These are phyloP conservation scores for Aspergillus mulundensis DNA, from an alignment of 495 filamentous ascomycete genomes.

Conservation along the genomic window DNA sequence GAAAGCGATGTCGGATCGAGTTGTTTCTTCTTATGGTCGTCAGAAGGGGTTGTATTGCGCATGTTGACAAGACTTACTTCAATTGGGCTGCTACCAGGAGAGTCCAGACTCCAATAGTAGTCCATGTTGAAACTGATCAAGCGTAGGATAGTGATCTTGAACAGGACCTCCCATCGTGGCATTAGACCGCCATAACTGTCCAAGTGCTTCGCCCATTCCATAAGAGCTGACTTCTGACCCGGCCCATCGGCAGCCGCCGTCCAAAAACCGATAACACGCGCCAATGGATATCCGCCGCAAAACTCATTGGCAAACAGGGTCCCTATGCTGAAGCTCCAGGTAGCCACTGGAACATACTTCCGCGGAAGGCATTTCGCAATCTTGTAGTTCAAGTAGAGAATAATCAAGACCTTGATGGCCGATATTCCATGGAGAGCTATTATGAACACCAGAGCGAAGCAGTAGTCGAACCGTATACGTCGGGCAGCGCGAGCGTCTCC, in stretches of 20 bases:
- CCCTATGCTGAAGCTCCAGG: slow-evolving; percentile 90
- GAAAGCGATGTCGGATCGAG: slow-evolving; percentile 80
- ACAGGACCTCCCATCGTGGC: slow-evolving; percentile 87
- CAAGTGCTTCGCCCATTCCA: slow-evolving; percentile 60
- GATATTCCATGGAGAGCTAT: slow-evolving; percentile 80
- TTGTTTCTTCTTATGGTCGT: slow-evolving; percentile 93
- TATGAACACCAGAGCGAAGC: slow-evolving; percentile 77
- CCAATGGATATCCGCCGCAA: slow-evolving; percentile 68
- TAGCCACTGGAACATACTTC: slow-evolving; percentile 64
- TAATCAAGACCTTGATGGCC: slow-evolving; percentile 71
- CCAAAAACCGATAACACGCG: slow-evolving; percentile 54
- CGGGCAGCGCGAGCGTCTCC: slow-evolving; percentile 68
- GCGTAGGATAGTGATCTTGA: slow-evolving; percentile 93
- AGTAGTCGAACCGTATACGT: slow-evolving; percentile 78
- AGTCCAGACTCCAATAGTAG: slow-evolving; percentile 85
- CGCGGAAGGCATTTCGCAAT: slow-evolving; percentile 67
- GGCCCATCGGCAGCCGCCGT: slow-evolving; percentile 26
- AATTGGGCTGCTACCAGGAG: slow-evolving; percentile 59
- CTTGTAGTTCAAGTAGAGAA: slow-evolving; percentile 77
- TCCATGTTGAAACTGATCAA: slow-evolving; percentile 97
- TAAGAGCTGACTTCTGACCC: slow-evolving; percentile 34
- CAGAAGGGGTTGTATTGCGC: slow-evolving; percentile 34
- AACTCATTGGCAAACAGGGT: slow-evolving; percentile 90
- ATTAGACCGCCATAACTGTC: slow-evolving; percentile 79
- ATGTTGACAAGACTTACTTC: slow-evolving; percentile 61